Evolutionary conservation across 345 rosid species (phyloP), one percentile per base, ranked within the genome.

Genomic region (Sapria himalayana): DNA sequence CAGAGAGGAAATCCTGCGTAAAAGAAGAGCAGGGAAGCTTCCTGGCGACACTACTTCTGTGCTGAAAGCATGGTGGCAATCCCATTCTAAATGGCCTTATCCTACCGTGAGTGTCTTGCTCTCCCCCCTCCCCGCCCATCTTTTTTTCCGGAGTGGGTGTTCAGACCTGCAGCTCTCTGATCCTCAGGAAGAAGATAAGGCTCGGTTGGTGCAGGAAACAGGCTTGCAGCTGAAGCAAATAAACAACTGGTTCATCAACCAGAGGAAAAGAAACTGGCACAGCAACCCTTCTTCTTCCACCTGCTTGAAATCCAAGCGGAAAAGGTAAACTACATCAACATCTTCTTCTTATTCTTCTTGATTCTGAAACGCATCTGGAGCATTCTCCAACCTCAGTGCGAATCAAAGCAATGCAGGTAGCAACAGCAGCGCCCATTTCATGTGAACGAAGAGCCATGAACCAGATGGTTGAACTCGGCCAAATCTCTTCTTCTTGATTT

Each of bases 201-300:
- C 63, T n/a, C 76, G 76, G 44, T 43, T 91, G 67, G 99, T 91
- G 32, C 86, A 84, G 43, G 99, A 91, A 57, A 91, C 99, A 4
- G 99, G 99, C 17, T 52, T 91, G 64, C 95, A 91, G 45, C 51
- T 91, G 55, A 91, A 91, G 57, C 99, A 91, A 74, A 84, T 91
- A 52, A 79, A 89, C 56, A 89, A 89, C 48, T 89, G 98, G 98
- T 89, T 89, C 55, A 89, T 89, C 52, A 89, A 89, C 56, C 95
- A 91, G 47, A 74, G 99, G 62, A 91, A 91, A 69, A 69, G 99
- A 55, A 91, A 91, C 45, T 91, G 99, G 99, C 86, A 91, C 45
- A 84, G 72, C 46, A 84, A 77, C 50, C 80, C 95, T 48, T 91
- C 99, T 25, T 55, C 78, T 49, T 80, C 99, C 3, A 71, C 89